Evolutionary conservation across 2,329 filamentous ascomycete species (phyloP).

Genomic region (Onygena corvina): DNA sequence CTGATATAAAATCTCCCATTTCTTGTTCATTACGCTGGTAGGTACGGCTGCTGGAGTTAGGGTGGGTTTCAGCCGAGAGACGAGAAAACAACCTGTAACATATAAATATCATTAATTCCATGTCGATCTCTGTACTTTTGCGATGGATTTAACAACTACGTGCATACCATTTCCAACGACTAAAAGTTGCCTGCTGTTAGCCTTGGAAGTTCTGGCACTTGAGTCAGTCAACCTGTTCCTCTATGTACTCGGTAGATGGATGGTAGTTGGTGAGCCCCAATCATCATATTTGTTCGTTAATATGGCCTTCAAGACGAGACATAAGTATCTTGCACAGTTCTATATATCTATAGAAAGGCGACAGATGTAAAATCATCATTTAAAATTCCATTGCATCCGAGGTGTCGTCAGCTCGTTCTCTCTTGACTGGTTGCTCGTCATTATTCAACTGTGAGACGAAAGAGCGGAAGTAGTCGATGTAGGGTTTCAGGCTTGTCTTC

Average conservation of each 20-base stretch:
- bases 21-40: background rate
- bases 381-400: constrained; percentile 55
- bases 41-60: constrained; percentile 2
- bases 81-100: constrained; percentile 6
- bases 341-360: too few relatives aligned
- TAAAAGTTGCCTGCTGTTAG: too few relatives aligned
- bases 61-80: background rate
- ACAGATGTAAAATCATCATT: constrained; percentile 15
- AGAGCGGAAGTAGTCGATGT: constrained; percentile 74
- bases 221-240: too few relatives aligned
- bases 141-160: background rate
- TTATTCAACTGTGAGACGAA: constrained; percentile 71
- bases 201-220: too few relatives aligned
- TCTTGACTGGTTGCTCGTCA: constrained; percentile 50
- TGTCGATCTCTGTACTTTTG: background rate
- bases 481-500: constrained; percentile 89
- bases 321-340: too few relatives aligned
- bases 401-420: constrained; percentile 41
- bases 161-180: too few relatives aligned
- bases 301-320: too few relatives aligned
- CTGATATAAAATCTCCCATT: background rate
- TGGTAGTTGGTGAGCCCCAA: too few relatives aligned
- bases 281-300: too few relatives aligned
- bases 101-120: constrained; percentile 3
- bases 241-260: too few relatives aligned